phyloP scores from a whole-genome alignment of 2,329 filamentous ascomycete species.

The Lasiodiplodia sp. region DNA sequence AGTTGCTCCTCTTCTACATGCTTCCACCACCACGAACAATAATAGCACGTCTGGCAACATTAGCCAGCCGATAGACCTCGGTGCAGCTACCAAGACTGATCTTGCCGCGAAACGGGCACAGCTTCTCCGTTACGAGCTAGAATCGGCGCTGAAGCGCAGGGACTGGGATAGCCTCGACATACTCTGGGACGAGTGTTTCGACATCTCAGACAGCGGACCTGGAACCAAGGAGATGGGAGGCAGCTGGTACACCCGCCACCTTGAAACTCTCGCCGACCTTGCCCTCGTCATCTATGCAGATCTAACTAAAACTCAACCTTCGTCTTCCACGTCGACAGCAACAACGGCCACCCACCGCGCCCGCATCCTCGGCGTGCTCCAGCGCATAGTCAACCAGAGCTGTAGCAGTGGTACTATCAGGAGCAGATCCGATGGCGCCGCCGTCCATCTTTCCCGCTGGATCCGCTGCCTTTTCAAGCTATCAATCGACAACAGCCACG shows the following conservation, averaged over 20 bases:
- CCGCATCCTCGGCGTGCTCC: constrained; percentile 49
- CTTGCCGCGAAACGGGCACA: constrained; percentile 69
- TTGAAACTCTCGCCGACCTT: constrained; percentile 57
- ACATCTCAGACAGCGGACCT: neutral
- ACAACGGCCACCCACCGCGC: constrained; percentile 1
- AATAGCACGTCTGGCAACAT: constrained; percentile 31
- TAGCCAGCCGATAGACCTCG: constrained; percentile 36
- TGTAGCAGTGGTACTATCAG: constrained; percentile 61
- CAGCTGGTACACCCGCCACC: constrained; percentile 41
- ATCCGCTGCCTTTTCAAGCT: constrained; percentile 78
- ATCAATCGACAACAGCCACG: constrained; percentile 54
- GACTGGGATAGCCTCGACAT: constrained; percentile 70
- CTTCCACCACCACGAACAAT: neutral
- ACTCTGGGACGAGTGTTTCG: constrained; percentile 59
- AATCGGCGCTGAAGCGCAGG: constrained; percentile 72
- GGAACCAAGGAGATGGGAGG: neutral
- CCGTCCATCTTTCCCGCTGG: constrained; percentile 75
- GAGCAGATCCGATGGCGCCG: constrained; percentile 49
- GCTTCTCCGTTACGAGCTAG: constrained; percentile 79
- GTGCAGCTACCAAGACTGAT: constrained; percentile 58
- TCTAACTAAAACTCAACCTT: neutral
- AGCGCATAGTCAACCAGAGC: constrained; percentile 74
- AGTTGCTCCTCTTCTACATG: constrained; percentile 50
- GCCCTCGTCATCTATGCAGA: constrained; percentile 51
- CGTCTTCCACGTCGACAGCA: neutral